Evolutionary conservation across 192 early-diverging fungal species (phyloP), one percentile per base, ranked within the genome.

Genomic region (Coemansia sp.): DNA sequence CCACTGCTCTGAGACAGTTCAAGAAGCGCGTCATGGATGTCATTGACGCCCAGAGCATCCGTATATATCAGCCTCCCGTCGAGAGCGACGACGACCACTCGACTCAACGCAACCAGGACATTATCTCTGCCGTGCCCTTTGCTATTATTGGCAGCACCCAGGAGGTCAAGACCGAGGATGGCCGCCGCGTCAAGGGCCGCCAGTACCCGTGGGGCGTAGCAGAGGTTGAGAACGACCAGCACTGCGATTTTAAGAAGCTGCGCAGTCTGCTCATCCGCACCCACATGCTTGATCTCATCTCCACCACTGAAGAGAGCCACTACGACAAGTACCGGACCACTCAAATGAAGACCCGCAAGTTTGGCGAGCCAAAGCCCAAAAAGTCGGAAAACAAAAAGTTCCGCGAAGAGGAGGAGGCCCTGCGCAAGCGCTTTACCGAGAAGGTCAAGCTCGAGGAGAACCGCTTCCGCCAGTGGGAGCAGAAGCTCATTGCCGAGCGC

Each of bases 171-270:
- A 85, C 83, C 18, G 70, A 79, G 38, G 90, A 93, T 53, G 96
- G 96, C 11, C 85, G 91, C 52, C 83, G 70, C 38, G 94, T 97
- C 62, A 95, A 91, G 59, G 96, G 96, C 48, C 87, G 96, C 53
- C 85, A 95, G 76, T 99, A 97, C 78, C 86, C 90, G 17, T 99
- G 96, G 96, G 96, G 96, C 65, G 93, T 95, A 54, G 94, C 92
- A 19, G 94, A 99, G 82, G 96, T 99, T 14, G 96, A 99, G 69
- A 99, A 97, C 70, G 96, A 99, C 76, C 82, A 84, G 49, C 96
- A 97, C 78, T 97, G 93, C 79, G 95, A 97, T 70, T 97, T 97
- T 76, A 91, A 87, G 71, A 97, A 97, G 79, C 83, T 99, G 33
- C 88, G 96, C 53, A 90, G 92, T 79, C 80, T 99, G 42, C 84